A percentile compares a stretch with the other conserved stretches of the same genome.
Evolutionary conservation across 306 rosid genomes (phyloP).

Genomic region (Trichosanthes truncata): DNA sequence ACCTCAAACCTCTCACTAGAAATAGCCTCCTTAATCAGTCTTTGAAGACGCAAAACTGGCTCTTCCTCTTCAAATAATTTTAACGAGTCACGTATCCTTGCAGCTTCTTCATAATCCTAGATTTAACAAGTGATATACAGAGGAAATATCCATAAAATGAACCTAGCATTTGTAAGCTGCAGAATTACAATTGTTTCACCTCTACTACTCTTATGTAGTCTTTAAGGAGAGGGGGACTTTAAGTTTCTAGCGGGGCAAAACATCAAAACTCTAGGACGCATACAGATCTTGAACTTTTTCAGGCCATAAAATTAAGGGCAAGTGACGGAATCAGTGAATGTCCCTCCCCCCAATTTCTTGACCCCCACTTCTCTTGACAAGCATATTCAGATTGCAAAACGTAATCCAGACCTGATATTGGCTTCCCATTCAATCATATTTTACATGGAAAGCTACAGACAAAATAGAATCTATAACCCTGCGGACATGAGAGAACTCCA

Average conservation of each 20-base stretch:
- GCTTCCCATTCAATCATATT: not conserved
- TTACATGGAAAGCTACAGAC: not conserved
- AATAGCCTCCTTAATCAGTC: constrained; percentile 61
- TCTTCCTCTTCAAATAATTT: constrained; percentile 73
- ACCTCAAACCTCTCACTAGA: constrained; percentile 78
- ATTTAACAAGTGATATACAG: not conserved
- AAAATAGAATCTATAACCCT: not conserved
- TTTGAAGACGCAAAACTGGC: constrained; percentile 66
- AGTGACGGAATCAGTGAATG: not conserved
- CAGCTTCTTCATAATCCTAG: constrained; percentile 93
- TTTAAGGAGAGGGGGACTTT: not conserved
- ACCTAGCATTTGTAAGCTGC: not conserved
- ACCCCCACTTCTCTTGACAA: not conserved
- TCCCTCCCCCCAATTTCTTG: not conserved
- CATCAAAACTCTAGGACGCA: not conserved
- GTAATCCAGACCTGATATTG: not conserved
- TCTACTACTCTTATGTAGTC: not conserved
- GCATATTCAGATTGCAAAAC: not conserved
- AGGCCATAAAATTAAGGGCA: not conserved
- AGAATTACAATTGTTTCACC: not conserved
- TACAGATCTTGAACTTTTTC: not conserved
- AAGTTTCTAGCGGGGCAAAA: not conserved
- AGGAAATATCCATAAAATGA: not conserved
- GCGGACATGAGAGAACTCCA: not conserved
- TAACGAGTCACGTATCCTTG: constrained; percentile 78